phyloP scores from a whole-genome alignment of 805 yeast species.

The Wickerhamiella sorbophila region DNA sequence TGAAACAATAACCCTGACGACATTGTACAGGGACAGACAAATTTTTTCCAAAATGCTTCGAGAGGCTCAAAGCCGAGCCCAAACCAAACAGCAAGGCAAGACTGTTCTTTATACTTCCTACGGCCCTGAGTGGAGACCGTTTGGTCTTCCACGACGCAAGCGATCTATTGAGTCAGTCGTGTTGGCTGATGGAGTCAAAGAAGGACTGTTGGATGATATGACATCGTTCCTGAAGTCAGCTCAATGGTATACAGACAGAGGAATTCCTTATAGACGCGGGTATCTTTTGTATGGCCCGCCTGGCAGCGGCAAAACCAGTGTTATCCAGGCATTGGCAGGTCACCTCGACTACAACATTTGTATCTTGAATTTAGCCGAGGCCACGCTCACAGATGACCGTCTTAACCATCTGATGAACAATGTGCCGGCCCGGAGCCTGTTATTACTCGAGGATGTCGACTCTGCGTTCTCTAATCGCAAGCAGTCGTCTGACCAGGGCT shows the following conservation, averaged over 20 bases:
- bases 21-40: slow-evolving; percentile 65
- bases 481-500: slow-evolving; percentile 66
- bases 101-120: slow-evolving; percentile 87
- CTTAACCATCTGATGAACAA: slow-evolving; percentile 92
- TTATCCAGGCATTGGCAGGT: slow-evolving; percentile 93
- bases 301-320: slow-evolving; percentile 92
- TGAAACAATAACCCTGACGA: slow-evolving; percentile 90
- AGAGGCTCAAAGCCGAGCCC: slow-evolving; percentile 77
- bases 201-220: slow-evolving; percentile 54
- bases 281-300: slow-evolving; percentile 93
- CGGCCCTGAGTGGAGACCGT: slow-evolving; percentile 99
- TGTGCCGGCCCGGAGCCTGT: slow-evolving; percentile 75
- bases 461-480: slow-evolving; percentile 83
- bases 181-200: slow-evolving; percentile 61
- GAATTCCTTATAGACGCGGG: slow-evolving; percentile 96
- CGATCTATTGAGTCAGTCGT: slow-evolving; percentile 75
- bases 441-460: slow-evolving; percentile 84
- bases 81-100: slow-evolving; percentile 75
- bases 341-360: slow-evolving; percentile 92
- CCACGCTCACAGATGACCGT: slow-evolving; percentile 85
- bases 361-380: slow-evolving; percentile 78
- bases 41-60: slow-evolving; percentile 54
- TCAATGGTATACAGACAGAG: slow-evolving; percentile 86
- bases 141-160: slow-evolving; percentile 88
- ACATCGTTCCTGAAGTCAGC: slow-evolving; percentile 66